Evolutionary conservation across 257 asterid genomes (phyloP).

Genomic region (Solanum ossicruentum): DNA sequence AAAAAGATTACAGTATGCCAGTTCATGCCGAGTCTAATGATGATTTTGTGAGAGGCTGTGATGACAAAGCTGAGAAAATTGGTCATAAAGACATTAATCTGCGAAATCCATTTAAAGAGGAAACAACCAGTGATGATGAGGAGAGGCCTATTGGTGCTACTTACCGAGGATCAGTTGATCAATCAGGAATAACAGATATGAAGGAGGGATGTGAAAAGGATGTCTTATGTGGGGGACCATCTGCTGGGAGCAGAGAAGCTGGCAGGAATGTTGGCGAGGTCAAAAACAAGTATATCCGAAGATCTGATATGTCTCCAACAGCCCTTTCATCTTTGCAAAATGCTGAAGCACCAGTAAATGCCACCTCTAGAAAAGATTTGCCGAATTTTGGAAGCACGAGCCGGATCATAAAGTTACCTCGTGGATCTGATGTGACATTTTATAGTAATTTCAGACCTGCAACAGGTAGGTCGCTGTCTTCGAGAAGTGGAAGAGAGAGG

Average conservation of each 20-base stretch:
- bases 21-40: slow-evolving; percentile 10
- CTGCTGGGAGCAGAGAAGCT: slow-evolving; percentile 14
- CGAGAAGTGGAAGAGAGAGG: slow-evolving; percentile 55
- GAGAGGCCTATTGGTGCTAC: slow-evolving; percentile 10
- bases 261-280: slow-evolving; percentile 21
- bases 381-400: slow-evolving; percentile 34
- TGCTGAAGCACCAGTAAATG: slow-evolving; percentile 30
- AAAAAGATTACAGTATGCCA: slow-evolving; percentile 7
- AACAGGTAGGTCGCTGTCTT: slow-evolving; percentile 23
- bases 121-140: slow-evolving; percentile 17
- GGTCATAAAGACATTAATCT: neutral
- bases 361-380: slow-evolving; percentile 32
- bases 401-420: slow-evolving; percentile 66
- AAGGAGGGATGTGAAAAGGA: slow-evolving; percentile 18
- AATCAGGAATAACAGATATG: slow-evolving; percentile 12
- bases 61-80: slow-evolving; percentile 14
- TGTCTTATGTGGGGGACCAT: slow-evolving; percentile 12
- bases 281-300: slow-evolving; percentile 15
- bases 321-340: slow-evolving; percentile 17
- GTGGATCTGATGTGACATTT: slow-evolving; percentile 29
- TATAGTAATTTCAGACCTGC: slow-evolving; percentile 33
- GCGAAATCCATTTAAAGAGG: slow-evolving; percentile 8
- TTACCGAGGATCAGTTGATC: slow-evolving; percentile 15
- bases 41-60: slow-evolving; percentile 13
- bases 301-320: slow-evolving; percentile 16